phyloP scores from a whole-genome alignment of 164 flowering plant genomes.

The Cinnamomum micranthum region DNA sequence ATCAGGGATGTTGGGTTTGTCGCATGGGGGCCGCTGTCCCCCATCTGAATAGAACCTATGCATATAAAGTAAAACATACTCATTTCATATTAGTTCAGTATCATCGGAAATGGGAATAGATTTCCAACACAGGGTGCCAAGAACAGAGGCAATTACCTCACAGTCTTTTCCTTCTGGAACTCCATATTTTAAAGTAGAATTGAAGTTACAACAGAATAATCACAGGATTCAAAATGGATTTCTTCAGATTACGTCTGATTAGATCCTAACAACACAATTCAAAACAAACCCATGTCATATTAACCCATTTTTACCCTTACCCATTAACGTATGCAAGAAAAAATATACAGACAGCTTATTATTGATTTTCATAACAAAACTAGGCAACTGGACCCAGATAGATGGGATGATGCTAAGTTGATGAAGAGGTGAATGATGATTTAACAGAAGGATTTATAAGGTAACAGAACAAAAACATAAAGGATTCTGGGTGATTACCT shows the following conservation, averaged over 20 bases:
- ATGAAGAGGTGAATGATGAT: not conserved
- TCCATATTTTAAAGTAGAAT: not conserved
- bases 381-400: not conserved
- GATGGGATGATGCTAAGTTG: not conserved
- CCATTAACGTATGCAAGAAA: not conserved
- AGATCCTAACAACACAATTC: not conserved
- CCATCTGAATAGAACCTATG: constrained; percentile 62
- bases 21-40: constrained; percentile 38
- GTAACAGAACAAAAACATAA: no score
- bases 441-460: no score
- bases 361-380: not conserved
- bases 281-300: not conserved
- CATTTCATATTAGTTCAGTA: not conserved
- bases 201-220: not conserved
- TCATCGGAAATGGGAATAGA: not conserved
- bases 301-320: not conserved
- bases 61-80: constrained; percentile 6
- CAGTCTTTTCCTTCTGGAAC: not conserved
- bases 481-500: not conserved
- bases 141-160: not conserved
- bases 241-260: not conserved
- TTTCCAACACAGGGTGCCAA: not conserved
- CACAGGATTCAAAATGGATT: no score
- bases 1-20: constrained; percentile 13
- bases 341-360: not conserved